Base-by-base conservation (phyloP, 139 green algal genomes). In the Marvania coccoides region DNA sequence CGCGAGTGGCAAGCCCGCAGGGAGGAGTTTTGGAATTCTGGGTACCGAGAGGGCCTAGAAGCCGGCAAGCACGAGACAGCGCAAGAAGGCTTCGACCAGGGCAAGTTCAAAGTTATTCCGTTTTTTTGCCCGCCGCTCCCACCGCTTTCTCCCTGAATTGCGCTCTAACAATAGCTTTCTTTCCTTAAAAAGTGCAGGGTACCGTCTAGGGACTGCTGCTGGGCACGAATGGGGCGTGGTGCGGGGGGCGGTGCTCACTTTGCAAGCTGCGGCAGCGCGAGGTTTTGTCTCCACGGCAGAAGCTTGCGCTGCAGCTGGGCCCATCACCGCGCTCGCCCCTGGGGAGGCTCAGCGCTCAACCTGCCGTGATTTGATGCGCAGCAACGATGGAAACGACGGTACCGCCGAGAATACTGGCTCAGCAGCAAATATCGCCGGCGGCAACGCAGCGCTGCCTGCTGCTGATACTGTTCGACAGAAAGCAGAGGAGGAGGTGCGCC, bases 11-110 rank as follows among this genome's bases (percentile, higher is more conserved):
- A 36, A 10, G 39, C 53, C 6, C 34, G 71, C 7, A 36, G 71
- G 1, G 56, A 66, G 63, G 71, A 69, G 35, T 58, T 61, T 58
- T 64, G 10, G 13, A 74, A 54, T 45, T 38, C 35, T 31, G 71
- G 71, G 12, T 70, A 69, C 14, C 35, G 65, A 2, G 71, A 78
- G 37, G 71, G 71, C 2, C 40, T 72, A 10, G 65, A 78, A 37
- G 71, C 58, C 13, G 71, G 71, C 24, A 74, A 78, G 51, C 36
- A 78, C 10, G 58, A 74, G 19, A 66, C 65, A 33, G 64, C 72
- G 42, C 71, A 78, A 46, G 36, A 60, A 15, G 71, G 71, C 5
- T 78, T 78, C 15, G 24, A 78, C 29, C 12, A 57, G 64, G 71
- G 71, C 58, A 30, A 4, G 63, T 63, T 10, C 6, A 40, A 36